These are phyloP conservation scores for Fusarium sulawesiense DNA, from an alignment of 2,329 filamentous ascomycete genomes.

Conservation along the genomic window DNA sequence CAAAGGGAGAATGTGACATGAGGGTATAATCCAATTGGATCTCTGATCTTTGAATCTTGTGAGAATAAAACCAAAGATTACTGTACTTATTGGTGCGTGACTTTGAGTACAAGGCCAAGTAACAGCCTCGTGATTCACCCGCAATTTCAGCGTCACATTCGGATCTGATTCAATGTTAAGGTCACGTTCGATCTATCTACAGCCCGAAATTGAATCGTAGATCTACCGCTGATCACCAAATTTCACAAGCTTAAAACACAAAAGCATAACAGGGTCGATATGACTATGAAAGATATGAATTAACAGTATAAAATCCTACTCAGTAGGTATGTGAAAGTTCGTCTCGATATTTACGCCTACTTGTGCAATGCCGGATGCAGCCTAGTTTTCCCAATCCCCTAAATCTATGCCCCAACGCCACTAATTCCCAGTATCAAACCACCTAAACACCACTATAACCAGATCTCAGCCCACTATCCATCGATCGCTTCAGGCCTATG, in stretches of 20 bases:
- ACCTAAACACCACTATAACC: slow-evolving; percentile 34
- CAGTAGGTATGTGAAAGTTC: neutral
- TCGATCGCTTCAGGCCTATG: slow-evolving; percentile 4
- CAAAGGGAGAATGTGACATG: slow-evolving; percentile 8
- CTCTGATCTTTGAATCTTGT: neutral
- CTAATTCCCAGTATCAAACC: slow-evolving; percentile 34
- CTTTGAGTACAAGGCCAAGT: slow-evolving; percentile 5
- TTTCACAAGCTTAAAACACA: slow-evolving; percentile 10
- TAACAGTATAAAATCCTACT: neutral
- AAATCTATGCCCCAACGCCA: slow-evolving; percentile 29
- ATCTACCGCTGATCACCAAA: slow-evolving; percentile 30
- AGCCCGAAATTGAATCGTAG: slow-evolving; percentile 25
- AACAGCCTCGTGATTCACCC: slow-evolving; percentile 31
- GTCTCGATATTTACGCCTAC: slow-evolving; percentile 1
- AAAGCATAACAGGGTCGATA: neutral
- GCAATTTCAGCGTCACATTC: slow-evolving; percentile 29
- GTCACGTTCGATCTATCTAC: slow-evolving; percentile 22
- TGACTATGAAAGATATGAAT: neutral
- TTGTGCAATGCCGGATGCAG: slow-evolving; percentile 29
- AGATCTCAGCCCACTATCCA: slow-evolving; percentile 30
- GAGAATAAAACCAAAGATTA: neutral
- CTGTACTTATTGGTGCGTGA: slow-evolving; percentile 11
- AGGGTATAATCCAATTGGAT: slow-evolving; percentile 7
- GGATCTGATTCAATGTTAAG: neutral
- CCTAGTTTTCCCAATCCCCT: slow-evolving; percentile 12